These are phyloP conservation scores for Mycothermus thermophilus DNA, from an alignment of 495 filamentous ascomycete genomes.

Conservation along the genomic window DNA sequence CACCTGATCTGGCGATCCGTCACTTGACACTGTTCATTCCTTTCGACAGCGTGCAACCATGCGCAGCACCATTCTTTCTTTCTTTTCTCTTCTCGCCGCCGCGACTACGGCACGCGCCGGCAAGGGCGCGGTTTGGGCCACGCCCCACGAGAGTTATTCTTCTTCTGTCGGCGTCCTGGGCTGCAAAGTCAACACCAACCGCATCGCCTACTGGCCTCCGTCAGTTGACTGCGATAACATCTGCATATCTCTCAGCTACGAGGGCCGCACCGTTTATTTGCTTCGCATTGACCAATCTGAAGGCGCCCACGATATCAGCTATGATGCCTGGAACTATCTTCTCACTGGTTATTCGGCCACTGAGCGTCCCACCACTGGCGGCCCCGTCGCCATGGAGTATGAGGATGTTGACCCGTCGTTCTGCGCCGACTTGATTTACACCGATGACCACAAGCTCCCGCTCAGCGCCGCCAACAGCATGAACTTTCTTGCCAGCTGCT, in stretches of 20 bases:
- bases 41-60: slow-evolving; percentile 5
- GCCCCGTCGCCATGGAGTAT: slow-evolving; percentile 29
- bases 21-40: slow-evolving; percentile 2
- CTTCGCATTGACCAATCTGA: slow-evolving; percentile 34
- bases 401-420: slow-evolving; percentile 21
- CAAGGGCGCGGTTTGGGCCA: slow-evolving; percentile 30
- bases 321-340: slow-evolving; percentile 40
- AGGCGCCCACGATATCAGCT: slow-evolving; percentile 36
- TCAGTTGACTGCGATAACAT: slow-evolving; percentile 35
- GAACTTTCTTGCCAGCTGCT: slow-evolving; percentile 33
- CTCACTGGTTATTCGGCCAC: slow-evolving; percentile 31
- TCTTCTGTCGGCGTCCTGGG: slow-evolving; percentile 37
- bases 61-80: slow-evolving; percentile 6
- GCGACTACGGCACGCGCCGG: slow-evolving; percentile 14
- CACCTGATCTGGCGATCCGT: background rate
- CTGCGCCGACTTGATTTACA: slow-evolving; percentile 29
- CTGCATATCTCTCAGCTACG: slow-evolving; percentile 31
- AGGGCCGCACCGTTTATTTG: slow-evolving; percentile 27
- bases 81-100: slow-evolving; percentile 8
- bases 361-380: slow-evolving; percentile 29
- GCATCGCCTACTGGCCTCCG: slow-evolving; percentile 35
- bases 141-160: slow-evolving; percentile 38
- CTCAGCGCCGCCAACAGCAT: slow-evolving; percentile 38
- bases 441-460: slow-evolving; percentile 28
- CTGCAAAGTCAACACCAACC: slow-evolving; percentile 36